Evolutionary conservation across 345 rosid species (phyloP).

Genomic region (Euphorbia pulcherrima): DNA sequence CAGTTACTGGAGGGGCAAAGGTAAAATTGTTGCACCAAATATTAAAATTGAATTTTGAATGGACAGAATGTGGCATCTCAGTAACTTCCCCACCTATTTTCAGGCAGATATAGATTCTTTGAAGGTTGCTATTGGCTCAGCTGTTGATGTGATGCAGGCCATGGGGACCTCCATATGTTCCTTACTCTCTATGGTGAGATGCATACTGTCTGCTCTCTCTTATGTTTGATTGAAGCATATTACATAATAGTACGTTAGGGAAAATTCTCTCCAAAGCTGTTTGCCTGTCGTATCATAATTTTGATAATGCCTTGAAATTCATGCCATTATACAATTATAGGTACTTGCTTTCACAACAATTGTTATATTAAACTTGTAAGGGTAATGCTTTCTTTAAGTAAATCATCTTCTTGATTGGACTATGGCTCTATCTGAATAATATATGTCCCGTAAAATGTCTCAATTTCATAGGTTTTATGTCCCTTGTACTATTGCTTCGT

Average conservation of each 20-base stretch:
- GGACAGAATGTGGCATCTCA: conserved; percentile 21
- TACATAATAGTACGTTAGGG: background rate
- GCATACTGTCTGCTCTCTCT: background rate
- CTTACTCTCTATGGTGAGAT: conserved; percentile 65
- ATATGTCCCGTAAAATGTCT: background rate
- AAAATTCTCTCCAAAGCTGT: conserved; percentile 1
- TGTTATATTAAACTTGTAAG: background rate
- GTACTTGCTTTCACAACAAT: background rate
- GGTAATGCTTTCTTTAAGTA: background rate
- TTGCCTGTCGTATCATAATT: background rate
- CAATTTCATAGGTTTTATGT: background rate
- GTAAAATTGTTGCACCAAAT: conserved; percentile 34
- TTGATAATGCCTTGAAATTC: background rate
- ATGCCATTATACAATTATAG: background rate
- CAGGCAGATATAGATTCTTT: conserved; percentile 81
- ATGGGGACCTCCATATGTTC: conserved; percentile 75
- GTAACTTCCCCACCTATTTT: conserved; percentile 11
- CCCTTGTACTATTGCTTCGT: background rate
- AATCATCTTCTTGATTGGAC: background rate
- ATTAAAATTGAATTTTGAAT: conserved; percentile 4
- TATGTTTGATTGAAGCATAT: background rate
- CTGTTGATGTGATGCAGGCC: conserved; percentile 86
- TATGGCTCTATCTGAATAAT: background rate
- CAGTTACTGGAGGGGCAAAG: conserved; percentile 82
- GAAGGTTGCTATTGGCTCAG: conserved; percentile 77